phyloP scores from a whole-genome alignment of 169 alveolate species.

The Ichthyophthirius multifiliis region DNA sequence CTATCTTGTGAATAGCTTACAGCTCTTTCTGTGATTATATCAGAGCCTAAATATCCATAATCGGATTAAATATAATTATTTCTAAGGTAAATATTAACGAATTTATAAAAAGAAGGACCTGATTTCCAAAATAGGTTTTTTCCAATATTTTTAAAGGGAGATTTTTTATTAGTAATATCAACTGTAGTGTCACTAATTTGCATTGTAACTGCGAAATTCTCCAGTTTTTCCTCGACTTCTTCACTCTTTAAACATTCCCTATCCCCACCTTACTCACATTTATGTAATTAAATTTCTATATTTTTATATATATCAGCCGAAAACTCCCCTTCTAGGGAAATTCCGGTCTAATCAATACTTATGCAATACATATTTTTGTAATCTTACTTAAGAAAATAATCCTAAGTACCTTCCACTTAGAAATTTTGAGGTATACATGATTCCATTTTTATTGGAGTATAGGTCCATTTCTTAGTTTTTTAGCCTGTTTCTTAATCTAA shows the following conservation, averaged over 20 bases:
- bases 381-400: neutral
- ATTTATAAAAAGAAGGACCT: neutral
- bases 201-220: no score
- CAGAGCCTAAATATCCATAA: neutral
- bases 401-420: neutral
- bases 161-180: neutral
- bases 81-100: no score
- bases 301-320: neutral
- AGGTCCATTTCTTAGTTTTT: neutral
- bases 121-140: neutral
- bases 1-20: neutral
- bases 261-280: neutral
- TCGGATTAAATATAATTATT: neutral
- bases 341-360: neutral
- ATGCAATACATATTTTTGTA: neutral
- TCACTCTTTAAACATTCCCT: no score
- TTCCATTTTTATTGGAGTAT: neutral
- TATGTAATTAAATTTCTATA: neutral
- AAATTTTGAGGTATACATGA: neutral
- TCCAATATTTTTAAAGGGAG: neutral
- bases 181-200: neutral
- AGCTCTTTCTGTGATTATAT: neutral
- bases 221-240: no score
- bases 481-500: neutral
- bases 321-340: neutral